Conservation (phyloP, 768 basidiomycete genomes). For the Tricholoma saponaceum region DNA sequence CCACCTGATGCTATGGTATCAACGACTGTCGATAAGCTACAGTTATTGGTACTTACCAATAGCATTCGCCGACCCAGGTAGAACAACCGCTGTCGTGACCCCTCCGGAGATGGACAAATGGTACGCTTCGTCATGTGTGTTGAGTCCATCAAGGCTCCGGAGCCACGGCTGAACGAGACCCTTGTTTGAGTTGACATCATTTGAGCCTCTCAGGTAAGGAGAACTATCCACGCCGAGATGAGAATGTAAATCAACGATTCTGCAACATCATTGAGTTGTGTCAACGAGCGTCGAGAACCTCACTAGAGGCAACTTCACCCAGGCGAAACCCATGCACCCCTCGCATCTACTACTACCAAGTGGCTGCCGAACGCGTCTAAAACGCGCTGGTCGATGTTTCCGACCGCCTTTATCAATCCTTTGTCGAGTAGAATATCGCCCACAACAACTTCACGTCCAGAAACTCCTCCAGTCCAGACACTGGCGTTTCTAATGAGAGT, state of each 20-base stretch:
- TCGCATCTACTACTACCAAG: constrained; percentile 44
- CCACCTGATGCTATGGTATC: constrained; percentile 43
- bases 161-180: constrained; percentile 59
- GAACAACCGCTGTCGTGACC: constrained; percentile 68
- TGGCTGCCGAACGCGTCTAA: constrained; percentile 13
- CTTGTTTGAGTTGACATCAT: constrained; percentile 53
- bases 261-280: background rate
- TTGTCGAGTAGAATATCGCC: constrained; percentile 60
- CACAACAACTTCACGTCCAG: constrained; percentile 51
- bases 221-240: constrained; percentile 35
- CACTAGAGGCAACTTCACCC: constrained; percentile 25
- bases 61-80: constrained; percentile 69
- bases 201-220: constrained; percentile 33
- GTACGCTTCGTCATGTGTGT: constrained; percentile 76
- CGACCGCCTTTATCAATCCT: constrained; percentile 60
- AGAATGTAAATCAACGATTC: constrained; percentile 46
- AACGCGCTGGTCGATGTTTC: constrained; percentile 27
- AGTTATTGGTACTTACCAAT: constrained; percentile 39
- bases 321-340: constrained; percentile 58
- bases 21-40: background rate
- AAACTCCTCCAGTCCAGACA: constrained; percentile 70
- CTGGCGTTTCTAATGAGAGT: constrained; percentile 71
- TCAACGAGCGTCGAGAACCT: background rate
- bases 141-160: constrained; percentile 71
- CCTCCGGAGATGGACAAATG: constrained; percentile 68